These are phyloP conservation scores for Rhinocladiella mackenziei DNA, from an alignment of 2,329 filamentous ascomycete genomes.

Conservation along the genomic window DNA sequence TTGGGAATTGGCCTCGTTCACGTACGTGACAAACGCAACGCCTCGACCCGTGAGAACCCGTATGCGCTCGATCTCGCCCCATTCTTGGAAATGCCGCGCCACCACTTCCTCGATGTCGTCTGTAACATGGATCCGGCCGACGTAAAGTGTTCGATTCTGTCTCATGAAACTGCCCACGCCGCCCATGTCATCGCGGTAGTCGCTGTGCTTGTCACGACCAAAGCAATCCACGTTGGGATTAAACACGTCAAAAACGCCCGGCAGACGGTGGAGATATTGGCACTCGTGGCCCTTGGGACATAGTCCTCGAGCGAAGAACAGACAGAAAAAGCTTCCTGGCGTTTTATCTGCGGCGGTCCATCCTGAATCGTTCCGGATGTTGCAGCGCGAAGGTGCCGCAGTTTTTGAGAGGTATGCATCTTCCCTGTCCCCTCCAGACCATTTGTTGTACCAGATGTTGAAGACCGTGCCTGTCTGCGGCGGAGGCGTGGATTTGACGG, in stretches of 20 bases:
- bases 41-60: conserved; percentile 84
- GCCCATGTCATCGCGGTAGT: conserved; percentile 96
- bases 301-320: conserved; percentile 79
- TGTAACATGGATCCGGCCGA: conserved; percentile 88
- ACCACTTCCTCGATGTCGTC: conserved; percentile 98
- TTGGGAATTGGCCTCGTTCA: conserved; percentile 81
- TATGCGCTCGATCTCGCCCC: conserved; percentile 85
- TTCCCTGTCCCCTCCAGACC: conserved; percentile 91
- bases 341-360: conserved; percentile 75
- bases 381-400: conserved; percentile 79
- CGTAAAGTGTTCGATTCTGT: conserved; percentile 89
- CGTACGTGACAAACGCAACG: conserved; percentile 92
- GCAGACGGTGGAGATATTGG: conserved; percentile 86
- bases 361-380: conserved; percentile 72
- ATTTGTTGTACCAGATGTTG: conserved; percentile 99
- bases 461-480: conserved; percentile 92
- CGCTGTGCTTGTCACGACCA: conserved; percentile 83
- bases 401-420: conserved; percentile 83
- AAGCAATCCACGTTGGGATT: conserved; percentile 95
- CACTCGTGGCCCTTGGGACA: conserved; percentile 88
- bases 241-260: conserved; percentile 81
- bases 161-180: conserved; percentile 92
- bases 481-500: conserved; percentile 70
- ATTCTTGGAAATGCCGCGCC: conserved; percentile 91
- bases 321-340: conserved; percentile 81